phyloP scores from a whole-genome alignment of 805 yeast species.

The Candida nitratophila region DNA sequence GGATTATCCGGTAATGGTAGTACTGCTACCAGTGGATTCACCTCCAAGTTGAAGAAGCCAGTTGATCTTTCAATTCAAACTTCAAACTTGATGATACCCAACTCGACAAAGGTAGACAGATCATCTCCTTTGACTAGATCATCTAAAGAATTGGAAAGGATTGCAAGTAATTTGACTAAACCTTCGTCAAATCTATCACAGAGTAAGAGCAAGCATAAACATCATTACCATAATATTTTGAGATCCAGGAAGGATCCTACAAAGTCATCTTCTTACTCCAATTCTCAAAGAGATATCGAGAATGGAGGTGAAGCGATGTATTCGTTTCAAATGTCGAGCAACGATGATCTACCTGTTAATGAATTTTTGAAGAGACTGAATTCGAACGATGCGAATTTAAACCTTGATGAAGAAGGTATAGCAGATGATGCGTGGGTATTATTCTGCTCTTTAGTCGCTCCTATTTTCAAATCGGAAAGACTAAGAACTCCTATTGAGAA shows the following conservation, averaged over 20 bases:
- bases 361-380: constrained; percentile 24
- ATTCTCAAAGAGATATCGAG: constrained; percentile 23
- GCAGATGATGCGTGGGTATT: constrained; percentile 47
- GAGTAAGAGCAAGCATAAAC: constrained; percentile 20
- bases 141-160: constrained; percentile 25
- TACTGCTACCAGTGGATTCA: constrained; percentile 2
- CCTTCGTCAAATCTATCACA: constrained; percentile 2
- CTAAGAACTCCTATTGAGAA: constrained; percentile 52
- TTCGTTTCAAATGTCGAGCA: constrained; percentile 27
- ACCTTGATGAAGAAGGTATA: constrained; percentile 30
- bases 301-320: constrained; percentile 28
- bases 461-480: constrained; percentile 42
- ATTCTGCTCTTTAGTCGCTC: constrained; percentile 33
- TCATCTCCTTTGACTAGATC: constrained; percentile 24
- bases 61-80: constrained; percentile 22
- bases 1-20: background rate
- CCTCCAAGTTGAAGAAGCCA: constrained; percentile 20
- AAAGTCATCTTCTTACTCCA: constrained; percentile 31
- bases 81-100: constrained; percentile 11
- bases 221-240: constrained; percentile 20
- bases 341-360: constrained; percentile 19
- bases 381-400: constrained; percentile 17
- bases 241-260: constrained; percentile 24
- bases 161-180: constrained; percentile 12
- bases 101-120: constrained; percentile 15